Evolutionary conservation across 345 rosid genomes (phyloP), one percentile per base, ranked within the genome.

Genomic region (Boechera stricta): DNA sequence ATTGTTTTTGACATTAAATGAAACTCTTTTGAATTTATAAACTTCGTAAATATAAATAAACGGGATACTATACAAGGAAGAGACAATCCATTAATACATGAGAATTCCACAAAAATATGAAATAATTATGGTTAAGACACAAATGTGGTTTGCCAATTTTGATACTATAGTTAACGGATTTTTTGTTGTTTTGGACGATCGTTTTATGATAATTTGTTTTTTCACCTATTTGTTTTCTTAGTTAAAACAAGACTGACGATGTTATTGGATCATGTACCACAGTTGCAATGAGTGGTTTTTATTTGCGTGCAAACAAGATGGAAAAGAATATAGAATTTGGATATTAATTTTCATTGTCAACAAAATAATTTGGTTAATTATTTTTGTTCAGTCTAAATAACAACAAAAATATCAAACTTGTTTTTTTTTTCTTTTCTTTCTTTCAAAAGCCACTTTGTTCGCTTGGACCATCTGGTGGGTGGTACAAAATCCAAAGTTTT

Each of bases 401-500:
- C 48, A 21, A 18, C 10, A 63, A 26, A 42, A 42, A 2, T 24
- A 44, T 10, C 18, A 42, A 39, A 13, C 21, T 26, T 42, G 16
- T 10, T 29, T 2, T 26, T 4, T 15, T n/a, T 28, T 56, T 70
- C 6, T 3, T 1, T 44, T 4, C 24, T 44, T 33, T 6, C 16
- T 47, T 32, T 59, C 31, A 51, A 31, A 61, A 51, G 9, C 21
- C 53, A 16, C 21, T 28, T 28, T 51, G 13, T 62, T 28, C 10
- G 31, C 57, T 29, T 39, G 52, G 42, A 32, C 12, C 41, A 52
- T 56, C 58, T 13, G 57, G 45, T 56, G 41, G 41, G 41, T 70
- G 45, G 56, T 69, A 60, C 39, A 72, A 72, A 72, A 36, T 61
- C 31, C 60, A 38, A 51, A 52, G 53, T 28, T 16, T 18, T 62